phyloP scores from a whole-genome alignment of 345 rosid species.

The Cardiospermum halicacabum region DNA sequence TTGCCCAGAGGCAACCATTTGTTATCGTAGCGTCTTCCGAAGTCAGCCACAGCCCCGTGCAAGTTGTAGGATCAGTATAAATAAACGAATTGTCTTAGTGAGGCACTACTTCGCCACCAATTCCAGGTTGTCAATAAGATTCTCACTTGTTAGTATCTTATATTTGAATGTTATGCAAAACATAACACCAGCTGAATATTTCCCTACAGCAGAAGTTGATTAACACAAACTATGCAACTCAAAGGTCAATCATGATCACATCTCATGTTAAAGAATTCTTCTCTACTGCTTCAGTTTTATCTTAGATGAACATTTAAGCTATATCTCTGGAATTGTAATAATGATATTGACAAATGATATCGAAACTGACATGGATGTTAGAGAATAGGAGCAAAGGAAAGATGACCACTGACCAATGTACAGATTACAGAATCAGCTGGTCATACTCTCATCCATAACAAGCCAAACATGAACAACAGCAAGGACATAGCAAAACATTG shows the following conservation, averaged over 20 bases:
- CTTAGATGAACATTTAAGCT: too few species aligned
- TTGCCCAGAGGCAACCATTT: slow-evolving; percentile 97
- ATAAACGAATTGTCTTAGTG: slow-evolving; percentile 94
- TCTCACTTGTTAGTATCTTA: background rate
- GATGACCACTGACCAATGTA: too few species aligned
- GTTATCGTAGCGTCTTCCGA: slow-evolving; percentile 77
- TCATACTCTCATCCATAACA: too few species aligned
- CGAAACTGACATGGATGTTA: too few species aligned
- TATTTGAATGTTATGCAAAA: background rate
- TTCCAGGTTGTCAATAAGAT: slow-evolving; percentile 63
- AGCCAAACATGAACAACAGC: too few species aligned
- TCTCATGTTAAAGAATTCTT: too few species aligned
- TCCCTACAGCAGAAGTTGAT: background rate
- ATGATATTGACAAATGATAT: too few species aligned
- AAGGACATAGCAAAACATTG: too few species aligned
- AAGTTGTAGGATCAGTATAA: slow-evolving; percentile 78
- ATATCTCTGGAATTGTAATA: too few species aligned
- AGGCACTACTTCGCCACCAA: slow-evolving; percentile 94
- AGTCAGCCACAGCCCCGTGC: slow-evolving; percentile 95
- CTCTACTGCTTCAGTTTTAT: too few species aligned
- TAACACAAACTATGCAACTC: background rate
- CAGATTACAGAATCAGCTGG: too few species aligned
- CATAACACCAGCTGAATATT: background rate
- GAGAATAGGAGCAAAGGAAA: too few species aligned
- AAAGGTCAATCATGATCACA: background rate